Percentiles rank a stretch among this genome's conserved stretches.
Evolutionary conservation across 768 basidiomycete species (phyloP).

Genomic region (Fibroporia radiculosa): DNA sequence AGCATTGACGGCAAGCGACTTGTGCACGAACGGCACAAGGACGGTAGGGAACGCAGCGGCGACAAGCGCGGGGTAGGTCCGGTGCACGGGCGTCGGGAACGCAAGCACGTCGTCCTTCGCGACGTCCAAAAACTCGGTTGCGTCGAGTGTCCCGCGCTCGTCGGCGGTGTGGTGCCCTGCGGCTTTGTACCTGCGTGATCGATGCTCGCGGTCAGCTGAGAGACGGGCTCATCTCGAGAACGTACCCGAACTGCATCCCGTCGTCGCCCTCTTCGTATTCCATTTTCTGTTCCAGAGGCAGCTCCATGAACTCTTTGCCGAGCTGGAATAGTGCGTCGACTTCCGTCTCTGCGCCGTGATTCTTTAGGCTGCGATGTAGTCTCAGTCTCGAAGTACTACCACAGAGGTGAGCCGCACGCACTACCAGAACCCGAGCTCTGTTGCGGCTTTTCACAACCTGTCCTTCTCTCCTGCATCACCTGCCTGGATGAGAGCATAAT

Average conservation of each 20-base stretch:
- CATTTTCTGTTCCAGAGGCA: slow-evolving; percentile 33
- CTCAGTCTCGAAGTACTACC: not conserved
- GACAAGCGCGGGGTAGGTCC: slow-evolving; percentile 21
- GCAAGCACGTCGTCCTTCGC: slow-evolving; percentile 27
- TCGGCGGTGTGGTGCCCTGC: slow-evolving; percentile 24
- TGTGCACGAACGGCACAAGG: slow-evolving; percentile 15
- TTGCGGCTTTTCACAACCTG: slow-evolving; percentile 41
- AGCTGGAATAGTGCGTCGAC: slow-evolving; percentile 31
- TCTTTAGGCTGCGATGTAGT: slow-evolving; percentile 27
- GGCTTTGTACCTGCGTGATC: slow-evolving; percentile 19
- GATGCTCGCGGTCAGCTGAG: not conserved
- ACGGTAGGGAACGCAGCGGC: slow-evolving; percentile 15
- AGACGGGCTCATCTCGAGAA: not conserved
- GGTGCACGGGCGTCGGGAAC: slow-evolving; percentile 18
- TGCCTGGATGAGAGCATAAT: slow-evolving; percentile 30
- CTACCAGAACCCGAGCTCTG: slow-evolving; percentile 49
- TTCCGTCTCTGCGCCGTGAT: slow-evolving; percentile 31
- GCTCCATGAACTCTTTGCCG: slow-evolving; percentile 29
- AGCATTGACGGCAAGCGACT: slow-evolving; percentile 17
- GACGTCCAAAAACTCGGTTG: slow-evolving; percentile 26
- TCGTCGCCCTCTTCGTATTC: slow-evolving; percentile 34
- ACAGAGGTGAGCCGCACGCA: slow-evolving; percentile 9
- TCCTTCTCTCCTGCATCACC: slow-evolving; percentile 32
- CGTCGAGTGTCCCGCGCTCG: slow-evolving; percentile 22
- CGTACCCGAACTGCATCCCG: slow-evolving; percentile 29